Conservation (phyloP, 768 basidiomycete species). For the Termitomyces sp. region DNA sequence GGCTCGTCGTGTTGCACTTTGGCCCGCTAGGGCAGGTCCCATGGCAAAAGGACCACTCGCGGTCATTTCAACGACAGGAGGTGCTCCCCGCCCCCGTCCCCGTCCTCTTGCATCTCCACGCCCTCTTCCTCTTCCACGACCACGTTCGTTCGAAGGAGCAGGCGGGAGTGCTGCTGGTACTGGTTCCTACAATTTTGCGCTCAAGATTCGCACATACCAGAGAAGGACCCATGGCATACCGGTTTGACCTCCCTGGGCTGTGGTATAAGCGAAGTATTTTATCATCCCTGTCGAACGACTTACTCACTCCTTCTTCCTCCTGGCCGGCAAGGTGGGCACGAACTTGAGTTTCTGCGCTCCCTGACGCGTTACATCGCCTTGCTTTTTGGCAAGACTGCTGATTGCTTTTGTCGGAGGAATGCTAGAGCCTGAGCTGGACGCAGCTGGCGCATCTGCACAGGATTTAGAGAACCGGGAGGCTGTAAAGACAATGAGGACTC, state of each 20-base stretch:
- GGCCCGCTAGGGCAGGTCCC: conserved; percentile 70
- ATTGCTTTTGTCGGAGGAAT: conserved; percentile 55
- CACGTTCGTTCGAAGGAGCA: conserved; percentile 34
- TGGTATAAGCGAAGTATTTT: conserved; percentile 1
- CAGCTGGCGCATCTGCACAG: conserved; percentile 26
- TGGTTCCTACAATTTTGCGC: conserved; percentile 39
- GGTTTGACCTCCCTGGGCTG: conserved; percentile 55
- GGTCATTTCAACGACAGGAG: conserved; percentile 64
- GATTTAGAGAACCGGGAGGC: background rate
- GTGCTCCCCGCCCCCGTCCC: conserved; percentile 47
- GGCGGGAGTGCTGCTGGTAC: conserved; percentile 25
- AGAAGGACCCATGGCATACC: conserved; percentile 29
- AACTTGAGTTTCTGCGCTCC: conserved; percentile 78
- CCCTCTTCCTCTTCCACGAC: conserved; percentile 41
- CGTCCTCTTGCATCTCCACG: conserved; percentile 45
- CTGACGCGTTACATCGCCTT: conserved; percentile 65
- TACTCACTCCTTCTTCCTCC: conserved; percentile 77
- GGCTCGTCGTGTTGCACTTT: conserved; percentile 39
- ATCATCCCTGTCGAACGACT: conserved; percentile 11
- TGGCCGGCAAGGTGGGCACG: conserved; percentile 67
- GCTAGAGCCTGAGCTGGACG: conserved; percentile 24
- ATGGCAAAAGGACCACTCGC: conserved; percentile 87
- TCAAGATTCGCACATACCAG: background rate
- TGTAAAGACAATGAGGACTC: conserved; percentile 3
- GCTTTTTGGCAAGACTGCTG: conserved; percentile 68